Evolutionary conservation across 176 grass and related monocot genomes (phyloP).

Genomic region (Rhynchospora pubera): DNA sequence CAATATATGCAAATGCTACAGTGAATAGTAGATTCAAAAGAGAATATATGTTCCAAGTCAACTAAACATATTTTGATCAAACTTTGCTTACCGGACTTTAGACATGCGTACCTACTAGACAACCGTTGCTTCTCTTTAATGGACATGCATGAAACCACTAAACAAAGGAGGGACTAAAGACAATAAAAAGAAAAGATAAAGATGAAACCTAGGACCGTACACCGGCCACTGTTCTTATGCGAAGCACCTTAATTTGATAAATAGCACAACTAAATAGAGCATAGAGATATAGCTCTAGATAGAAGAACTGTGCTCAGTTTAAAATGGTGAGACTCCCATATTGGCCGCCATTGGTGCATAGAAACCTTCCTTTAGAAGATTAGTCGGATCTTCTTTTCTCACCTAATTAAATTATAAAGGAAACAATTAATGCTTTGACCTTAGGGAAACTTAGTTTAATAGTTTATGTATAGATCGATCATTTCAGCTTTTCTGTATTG

Average conservation of each 20-base stretch:
- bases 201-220: constrained; percentile 15
- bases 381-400: constrained; percentile 16
- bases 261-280: constrained; percentile 20
- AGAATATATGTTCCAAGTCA: constrained; percentile 11
- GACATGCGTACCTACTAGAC: constrained; percentile 25
- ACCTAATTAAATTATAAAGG: not conserved
- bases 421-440: not conserved
- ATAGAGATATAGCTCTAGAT: constrained; percentile 25
- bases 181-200: not conserved
- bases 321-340: constrained; percentile 88
- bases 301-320: constrained; percentile 14
- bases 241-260: constrained; percentile 15
- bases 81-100: constrained; percentile 27
- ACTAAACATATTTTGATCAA: constrained; percentile 7
- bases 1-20: not conserved
- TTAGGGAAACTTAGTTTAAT: not conserved
- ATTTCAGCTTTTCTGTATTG: not conserved
- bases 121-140: constrained; percentile 41
- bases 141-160: constrained; percentile 26
- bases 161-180: not conserved
- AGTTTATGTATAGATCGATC: not conserved
- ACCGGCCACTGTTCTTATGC: constrained; percentile 16
- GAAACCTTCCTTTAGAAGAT: constrained; percentile 73
- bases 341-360: constrained; percentile 74
- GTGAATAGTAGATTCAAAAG: constrained; percentile 9